Evolutionary conservation across 495 filamentous ascomycete species (phyloP), one percentile per base, ranked within the genome.

Genomic region (Parathielavia hyrcaniae): DNA sequence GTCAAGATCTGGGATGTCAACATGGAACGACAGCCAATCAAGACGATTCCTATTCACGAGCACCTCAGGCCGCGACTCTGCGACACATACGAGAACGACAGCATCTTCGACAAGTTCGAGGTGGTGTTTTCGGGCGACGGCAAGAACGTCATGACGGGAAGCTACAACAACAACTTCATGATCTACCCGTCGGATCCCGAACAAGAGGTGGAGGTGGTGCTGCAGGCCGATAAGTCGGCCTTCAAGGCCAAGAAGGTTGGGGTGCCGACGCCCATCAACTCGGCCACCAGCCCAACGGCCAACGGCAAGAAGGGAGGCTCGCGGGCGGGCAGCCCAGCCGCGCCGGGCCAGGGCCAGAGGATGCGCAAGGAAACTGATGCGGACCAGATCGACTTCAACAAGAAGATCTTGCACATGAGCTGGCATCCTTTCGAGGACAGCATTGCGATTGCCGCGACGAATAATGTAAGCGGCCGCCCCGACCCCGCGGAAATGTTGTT

Each of bases 161-260:
- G 89, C 70, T 98, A 98, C 79, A 98, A 98, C 82, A 98, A 98
- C 76, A 98, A 98, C 76, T 98, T 98, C 79, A 98, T 98, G 93
- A 98, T 98, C 65, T 98, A 98, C 73, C 93, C 93, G 1, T 93
- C 91, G 35, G 91, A 97, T 64, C 89, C 90, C 7, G 86, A 90
- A 60, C 91, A 92, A 74, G 95, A 98, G 67, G 91, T 92, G 7
- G 93, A 98, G 74, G 90, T 98, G 45, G 93, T 98, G 46, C 74
- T 98, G 57, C 93, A 98, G 74, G 93, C 93, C 20, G 93, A 98
- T 73, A 98, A 98, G 75, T 95, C 90, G 38, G 93, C 93, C 16
- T 98, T 98, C 81, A 98, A 98, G 77, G 95, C 95, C 19, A 98
- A 98, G 85, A 98, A 97, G 77, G 91, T 98, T 58, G 93, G 93